Percentiles rank a stretch among this genome's conserved stretches.
phyloP scores from a whole-genome alignment of 2,329 filamentous ascomycete species.

The Talaromyces sp. region DNA sequence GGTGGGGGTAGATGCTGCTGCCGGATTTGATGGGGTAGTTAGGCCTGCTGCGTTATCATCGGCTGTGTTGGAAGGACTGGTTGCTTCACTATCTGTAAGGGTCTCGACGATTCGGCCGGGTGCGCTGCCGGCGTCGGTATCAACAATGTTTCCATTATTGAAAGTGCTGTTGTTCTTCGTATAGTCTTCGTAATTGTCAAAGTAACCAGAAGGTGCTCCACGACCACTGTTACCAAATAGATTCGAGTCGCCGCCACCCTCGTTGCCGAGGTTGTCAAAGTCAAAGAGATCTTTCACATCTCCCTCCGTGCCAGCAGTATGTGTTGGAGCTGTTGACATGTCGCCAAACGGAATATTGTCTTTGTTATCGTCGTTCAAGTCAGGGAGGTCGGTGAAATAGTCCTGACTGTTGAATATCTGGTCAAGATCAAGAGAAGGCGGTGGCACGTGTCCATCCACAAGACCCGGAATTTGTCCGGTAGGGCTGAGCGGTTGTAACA shows the following conservation, averaged over 20 bases:
- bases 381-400: constrained; percentile 46
- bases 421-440: constrained; percentile 51
- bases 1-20: neutral
- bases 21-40: neutral
- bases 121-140: constrained; percentile 15
- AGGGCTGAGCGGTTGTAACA: constrained; percentile 75
- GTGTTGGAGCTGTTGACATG: constrained; percentile 14
- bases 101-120: constrained; percentile 37
- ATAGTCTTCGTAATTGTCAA: constrained; percentile 29
- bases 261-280: constrained; percentile 33
- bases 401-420: constrained; percentile 54
- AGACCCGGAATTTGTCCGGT: constrained; percentile 73
- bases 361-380: constrained; percentile 25
- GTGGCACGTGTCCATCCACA: constrained; percentile 35
- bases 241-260: constrained; percentile 23
- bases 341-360: constrained; percentile 8
- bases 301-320: constrained; percentile 16
- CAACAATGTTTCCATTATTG: constrained; percentile 13
- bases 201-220: constrained; percentile 23
- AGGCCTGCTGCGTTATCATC: constrained; percentile 24
- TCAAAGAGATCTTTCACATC: constrained; percentile 37
- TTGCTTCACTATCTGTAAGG: constrained; percentile 41
- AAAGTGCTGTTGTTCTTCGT: constrained; percentile 15
- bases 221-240: constrained; percentile 21
- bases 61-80: constrained; percentile 34